Evolutionary conservation across 2,329 filamentous ascomycete genomes (phyloP).

Genomic region (Boeremia exigua): DNA sequence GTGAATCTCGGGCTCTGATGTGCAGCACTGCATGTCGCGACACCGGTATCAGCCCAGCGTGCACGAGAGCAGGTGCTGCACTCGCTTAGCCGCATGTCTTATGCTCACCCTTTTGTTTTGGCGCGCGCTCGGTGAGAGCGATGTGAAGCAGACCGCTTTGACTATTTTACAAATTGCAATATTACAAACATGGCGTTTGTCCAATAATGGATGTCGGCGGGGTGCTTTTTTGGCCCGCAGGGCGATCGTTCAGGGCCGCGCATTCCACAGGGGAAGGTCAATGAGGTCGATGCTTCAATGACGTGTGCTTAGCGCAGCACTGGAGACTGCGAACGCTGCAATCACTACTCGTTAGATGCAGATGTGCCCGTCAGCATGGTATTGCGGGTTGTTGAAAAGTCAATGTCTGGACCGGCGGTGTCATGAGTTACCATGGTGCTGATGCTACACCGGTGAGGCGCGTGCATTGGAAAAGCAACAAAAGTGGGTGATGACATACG

Average conservation of each 20-base stretch:
- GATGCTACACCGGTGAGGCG: background rate
- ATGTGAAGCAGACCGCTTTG: background rate
- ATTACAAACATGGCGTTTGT: background rate
- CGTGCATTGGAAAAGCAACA: background rate
- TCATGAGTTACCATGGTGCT: background rate
- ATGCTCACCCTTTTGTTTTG: background rate
- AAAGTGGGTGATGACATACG: slow-evolving; percentile 16
- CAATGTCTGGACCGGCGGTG: background rate
- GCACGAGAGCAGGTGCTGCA: too few relatives aligned
- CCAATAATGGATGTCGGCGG: background rate
- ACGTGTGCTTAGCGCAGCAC: background rate
- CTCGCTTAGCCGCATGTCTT: background rate
- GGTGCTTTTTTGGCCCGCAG: background rate
- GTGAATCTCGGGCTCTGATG: too few relatives aligned
- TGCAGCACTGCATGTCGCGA: too few relatives aligned
- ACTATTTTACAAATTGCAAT: background rate
- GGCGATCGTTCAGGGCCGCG: background rate
- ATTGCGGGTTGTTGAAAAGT: background rate
- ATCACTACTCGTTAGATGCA: background rate
- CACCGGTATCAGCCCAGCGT: too few relatives aligned
- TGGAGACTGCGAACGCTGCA: background rate
- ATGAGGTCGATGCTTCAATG: background rate
- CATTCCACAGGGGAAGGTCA: too few relatives aligned
- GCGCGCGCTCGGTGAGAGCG: background rate
- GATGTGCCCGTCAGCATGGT: background rate